Conservation (phyloP, 2,329 filamentous ascomycete genomes). For the Fusarium sp. region DNA sequence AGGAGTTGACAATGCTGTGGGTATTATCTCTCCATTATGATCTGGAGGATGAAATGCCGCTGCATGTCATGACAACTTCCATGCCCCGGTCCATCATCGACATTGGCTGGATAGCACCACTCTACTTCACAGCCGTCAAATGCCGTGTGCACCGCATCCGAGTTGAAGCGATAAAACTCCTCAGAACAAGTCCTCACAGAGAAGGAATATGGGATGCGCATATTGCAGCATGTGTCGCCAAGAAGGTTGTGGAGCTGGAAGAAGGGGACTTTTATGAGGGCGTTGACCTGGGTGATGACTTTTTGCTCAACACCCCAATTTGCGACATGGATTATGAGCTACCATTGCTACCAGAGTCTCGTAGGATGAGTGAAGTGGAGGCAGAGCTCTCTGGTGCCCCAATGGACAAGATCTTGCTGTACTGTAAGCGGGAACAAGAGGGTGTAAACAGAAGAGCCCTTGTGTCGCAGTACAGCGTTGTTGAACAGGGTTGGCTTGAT, state of each 20-base stretch:
- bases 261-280: constrained; percentile 43
- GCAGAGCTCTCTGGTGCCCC: constrained; percentile 33
- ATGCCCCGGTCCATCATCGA: constrained; percentile 53
- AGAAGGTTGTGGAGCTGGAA: constrained; percentile 54
- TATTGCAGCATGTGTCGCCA: constrained; percentile 46
- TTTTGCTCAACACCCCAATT: constrained; percentile 15
- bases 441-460: constrained; percentile 16
- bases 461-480: constrained; percentile 30
- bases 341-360: constrained; percentile 22
- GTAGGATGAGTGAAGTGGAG: constrained; percentile 34
- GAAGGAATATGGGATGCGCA: constrained; percentile 57
- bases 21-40: constrained; percentile 2
- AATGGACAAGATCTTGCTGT: constrained; percentile 34
- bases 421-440: constrained; percentile 22
- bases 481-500: constrained; percentile 21
- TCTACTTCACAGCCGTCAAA: constrained; percentile 60
- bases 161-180: constrained; percentile 50
- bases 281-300: constrained; percentile 18
- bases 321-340: constrained; percentile 12
- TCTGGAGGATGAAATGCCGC: constrained; percentile 12
- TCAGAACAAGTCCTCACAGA: constrained; percentile 46
- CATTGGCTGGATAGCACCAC: constrained; percentile 56
- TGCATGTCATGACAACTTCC: constrained; percentile 30
- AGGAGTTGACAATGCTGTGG: constrained; percentile 31
- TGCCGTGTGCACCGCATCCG: constrained; percentile 57